Percentiles rank a stretch among this genome's conserved stretches.
These are phyloP conservation scores for Obba rivulosa DNA, from an alignment of 768 basidiomycete species.

Conservation along the genomic window DNA sequence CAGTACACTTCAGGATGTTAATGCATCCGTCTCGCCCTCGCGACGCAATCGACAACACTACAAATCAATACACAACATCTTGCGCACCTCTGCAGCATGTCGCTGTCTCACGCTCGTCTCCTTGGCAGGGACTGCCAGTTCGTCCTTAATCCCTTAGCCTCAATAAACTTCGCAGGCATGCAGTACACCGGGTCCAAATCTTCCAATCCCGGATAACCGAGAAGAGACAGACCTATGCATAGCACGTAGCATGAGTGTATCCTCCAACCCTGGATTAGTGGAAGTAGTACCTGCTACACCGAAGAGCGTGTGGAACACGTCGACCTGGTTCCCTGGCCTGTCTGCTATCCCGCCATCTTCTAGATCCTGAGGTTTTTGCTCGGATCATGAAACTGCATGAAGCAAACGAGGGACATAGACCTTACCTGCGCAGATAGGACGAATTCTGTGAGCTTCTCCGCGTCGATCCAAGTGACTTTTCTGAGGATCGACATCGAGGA, in stretches of 20 bases:
- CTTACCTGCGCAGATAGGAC: slow-evolving; percentile 84
- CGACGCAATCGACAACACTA: too few relatives aligned
- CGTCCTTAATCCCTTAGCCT: slow-evolving; percentile 63
- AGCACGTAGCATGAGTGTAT: not conserved
- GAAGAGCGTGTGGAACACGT: slow-evolving; percentile 96
- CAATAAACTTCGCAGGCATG: slow-evolving; percentile 80
- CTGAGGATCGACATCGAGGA: slow-evolving; percentile 82
- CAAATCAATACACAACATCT: too few relatives aligned
- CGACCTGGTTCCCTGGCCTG: slow-evolving; percentile 86
- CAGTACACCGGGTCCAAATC: slow-evolving; percentile 95
- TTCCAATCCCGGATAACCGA: slow-evolving; percentile 79
- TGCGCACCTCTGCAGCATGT: too few relatives aligned
- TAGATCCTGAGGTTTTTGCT: slow-evolving; percentile 51
- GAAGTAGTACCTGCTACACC: slow-evolving; percentile 68
- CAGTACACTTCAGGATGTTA: too few relatives aligned
- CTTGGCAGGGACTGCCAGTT: slow-evolving; percentile 54
- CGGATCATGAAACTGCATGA: not conserved
- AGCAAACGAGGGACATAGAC: not conserved
- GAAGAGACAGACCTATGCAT: slow-evolving; percentile 68
- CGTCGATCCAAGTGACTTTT: slow-evolving; percentile 84
- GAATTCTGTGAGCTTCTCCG: slow-evolving; percentile 69
- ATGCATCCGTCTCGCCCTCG: too few relatives aligned
- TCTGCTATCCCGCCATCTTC: slow-evolving; percentile 94
- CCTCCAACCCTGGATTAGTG: not conserved
- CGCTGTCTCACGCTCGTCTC: not conserved